Evolutionary conservation across 1,139 yeast genomes (phyloP).

Genomic region (Wickerhamomyces sp.): DNA sequence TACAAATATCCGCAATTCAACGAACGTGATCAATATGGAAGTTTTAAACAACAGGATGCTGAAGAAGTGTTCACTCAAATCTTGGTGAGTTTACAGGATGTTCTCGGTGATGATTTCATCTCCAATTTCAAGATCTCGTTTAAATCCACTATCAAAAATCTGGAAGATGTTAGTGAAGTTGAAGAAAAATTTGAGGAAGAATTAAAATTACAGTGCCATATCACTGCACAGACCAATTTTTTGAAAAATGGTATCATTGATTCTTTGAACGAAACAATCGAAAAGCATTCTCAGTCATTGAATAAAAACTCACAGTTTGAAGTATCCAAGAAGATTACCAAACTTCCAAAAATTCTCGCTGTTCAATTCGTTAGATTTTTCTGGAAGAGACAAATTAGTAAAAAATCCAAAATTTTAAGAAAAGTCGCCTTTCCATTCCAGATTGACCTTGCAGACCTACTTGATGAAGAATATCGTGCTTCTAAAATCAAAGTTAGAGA

Average conservation of each 20-base stretch:
- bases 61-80: slow-evolving; percentile 92
- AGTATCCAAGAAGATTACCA: slow-evolving; percentile 61
- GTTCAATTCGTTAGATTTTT: slow-evolving; percentile 92
- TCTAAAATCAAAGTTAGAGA: slow-evolving; percentile 73
- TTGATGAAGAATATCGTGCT: slow-evolving; percentile 67
- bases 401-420: slow-evolving; percentile 88
- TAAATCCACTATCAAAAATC: slow-evolving; percentile 51
- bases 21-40: slow-evolving; percentile 64
- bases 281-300: slow-evolving; percentile 68
- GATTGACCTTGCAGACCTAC: slow-evolving; percentile 79
- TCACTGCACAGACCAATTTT: slow-evolving; percentile 78
- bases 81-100: slow-evolving; percentile 45
- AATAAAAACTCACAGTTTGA: slow-evolving; percentile 68
- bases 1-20: slow-evolving; percentile 81
- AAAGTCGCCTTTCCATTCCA: slow-evolving; percentile 94
- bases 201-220: slow-evolving; percentile 82
- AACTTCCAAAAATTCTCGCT: slow-evolving; percentile 82
- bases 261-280: slow-evolving; percentile 72
- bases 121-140: slow-evolving; percentile 65
- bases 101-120: slow-evolving; percentile 40
- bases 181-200: slow-evolving; percentile 53
- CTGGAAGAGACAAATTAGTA: slow-evolving; percentile 90
- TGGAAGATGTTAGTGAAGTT: slow-evolving; percentile 53
- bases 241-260: slow-evolving; percentile 78
- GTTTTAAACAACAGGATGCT: slow-evolving; percentile 93